Evolutionary conservation across 192 early-diverging fungal species (phyloP).

Genomic region (Backusella macrospora): DNA sequence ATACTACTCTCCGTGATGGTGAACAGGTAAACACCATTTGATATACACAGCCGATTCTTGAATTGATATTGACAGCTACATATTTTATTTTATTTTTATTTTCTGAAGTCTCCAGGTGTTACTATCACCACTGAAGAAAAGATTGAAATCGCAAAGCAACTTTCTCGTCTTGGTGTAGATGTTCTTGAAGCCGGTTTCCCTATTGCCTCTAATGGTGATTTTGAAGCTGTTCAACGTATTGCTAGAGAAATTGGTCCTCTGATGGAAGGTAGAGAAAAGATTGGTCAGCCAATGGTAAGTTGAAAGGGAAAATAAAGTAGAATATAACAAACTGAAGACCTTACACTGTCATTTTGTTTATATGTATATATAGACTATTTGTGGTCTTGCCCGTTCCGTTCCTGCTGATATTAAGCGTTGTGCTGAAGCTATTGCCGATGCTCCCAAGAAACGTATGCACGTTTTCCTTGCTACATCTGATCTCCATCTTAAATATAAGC

Average conservation of each 20-base stretch:
- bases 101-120: slow-evolving; percentile 87
- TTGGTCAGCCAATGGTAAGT: slow-evolving; percentile 81
- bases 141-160: slow-evolving; percentile 90
- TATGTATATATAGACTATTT: slow-evolving; percentile 61
- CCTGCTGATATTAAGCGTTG: slow-evolving; percentile 86
- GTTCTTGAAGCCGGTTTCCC: slow-evolving; percentile 97
- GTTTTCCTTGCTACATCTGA: slow-evolving; percentile 96
- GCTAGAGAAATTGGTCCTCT: slow-evolving; percentile 89
- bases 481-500: slow-evolving; percentile 93
- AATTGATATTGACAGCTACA: background rate
- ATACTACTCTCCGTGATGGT: slow-evolving; percentile 96
- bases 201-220: slow-evolving; percentile 92
- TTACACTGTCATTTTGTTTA: background rate
- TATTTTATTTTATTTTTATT: background rate
- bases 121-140: slow-evolving; percentile 93
- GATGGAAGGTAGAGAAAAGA: slow-evolving; percentile 76
- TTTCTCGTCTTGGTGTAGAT: slow-evolving; percentile 94
- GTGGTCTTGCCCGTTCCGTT: slow-evolving; percentile 86
- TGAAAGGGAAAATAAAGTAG: background rate
- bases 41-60: background rate
- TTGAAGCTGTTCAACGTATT: slow-evolving; percentile 92
- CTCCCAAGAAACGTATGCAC: slow-evolving; percentile 90
- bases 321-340: background rate
- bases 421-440: slow-evolving; percentile 85
- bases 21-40: slow-evolving; percentile 68